A percentile compares a stretch with the other conserved stretches of the same genome.
Conservation (phyloP, 2,329 filamentous ascomycete genomes). For the Neurospora sp. region DNA sequence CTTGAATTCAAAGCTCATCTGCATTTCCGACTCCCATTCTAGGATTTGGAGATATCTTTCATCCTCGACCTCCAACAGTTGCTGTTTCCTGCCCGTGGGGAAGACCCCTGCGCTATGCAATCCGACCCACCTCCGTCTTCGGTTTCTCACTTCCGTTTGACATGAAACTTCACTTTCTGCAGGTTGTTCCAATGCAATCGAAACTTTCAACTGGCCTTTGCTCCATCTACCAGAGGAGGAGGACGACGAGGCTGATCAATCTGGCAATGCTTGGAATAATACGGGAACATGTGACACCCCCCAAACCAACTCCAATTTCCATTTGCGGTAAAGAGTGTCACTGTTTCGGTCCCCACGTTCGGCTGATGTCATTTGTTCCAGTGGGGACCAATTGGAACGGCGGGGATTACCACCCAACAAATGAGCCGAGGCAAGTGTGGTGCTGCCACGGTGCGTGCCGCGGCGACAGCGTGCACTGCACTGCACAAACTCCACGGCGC, state of each 20-base stretch:
- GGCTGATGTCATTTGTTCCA: neutral
- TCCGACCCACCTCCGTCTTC: neutral
- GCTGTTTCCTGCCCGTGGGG: neutral
- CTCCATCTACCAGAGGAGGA: neutral
- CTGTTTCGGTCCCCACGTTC: neutral
- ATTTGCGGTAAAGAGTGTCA: neutral
- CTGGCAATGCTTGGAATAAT: neutral
- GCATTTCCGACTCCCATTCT: neutral
- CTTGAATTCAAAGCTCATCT: neutral
- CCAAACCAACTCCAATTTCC: neutral
- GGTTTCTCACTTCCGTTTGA: neutral
- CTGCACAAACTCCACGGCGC: neutral
- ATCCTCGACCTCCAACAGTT: neutral
- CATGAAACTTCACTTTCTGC: neutral
- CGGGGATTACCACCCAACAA: neutral
- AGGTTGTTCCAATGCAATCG: neutral
- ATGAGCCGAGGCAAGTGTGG: neutral
- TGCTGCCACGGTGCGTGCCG: neutral
- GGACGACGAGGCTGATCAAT: neutral
- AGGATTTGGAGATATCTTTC: neutral
- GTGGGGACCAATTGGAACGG: neutral
- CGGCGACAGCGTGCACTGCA: neutral
- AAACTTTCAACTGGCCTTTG: neutral
- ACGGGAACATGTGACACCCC: neutral
- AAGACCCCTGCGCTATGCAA: neutral